Conservation (phyloP, 495 filamentous ascomycete genomes). For the Hamigera avellanea region DNA sequence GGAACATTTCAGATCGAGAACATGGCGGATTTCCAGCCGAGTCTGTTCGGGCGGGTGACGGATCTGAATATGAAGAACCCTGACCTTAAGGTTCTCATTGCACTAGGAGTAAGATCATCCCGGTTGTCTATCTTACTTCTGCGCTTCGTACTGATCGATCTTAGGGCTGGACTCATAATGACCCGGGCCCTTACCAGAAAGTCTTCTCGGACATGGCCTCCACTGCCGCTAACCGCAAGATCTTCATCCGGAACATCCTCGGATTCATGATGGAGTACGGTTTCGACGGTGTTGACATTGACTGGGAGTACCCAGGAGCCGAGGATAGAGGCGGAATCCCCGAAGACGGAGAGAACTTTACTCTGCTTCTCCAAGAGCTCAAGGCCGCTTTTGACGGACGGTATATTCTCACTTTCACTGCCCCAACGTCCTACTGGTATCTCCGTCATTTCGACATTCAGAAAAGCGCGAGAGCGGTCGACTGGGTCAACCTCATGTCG, state of each 20-base stretch:
- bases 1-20: not conserved
- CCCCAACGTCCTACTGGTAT: slow-evolving; percentile 41
- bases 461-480: slow-evolving; percentile 17
- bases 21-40: slow-evolving; percentile 10
- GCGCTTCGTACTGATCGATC: too few relatives aligned
- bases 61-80: too few relatives aligned
- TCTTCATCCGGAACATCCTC: slow-evolving; percentile 7
- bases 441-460: slow-evolving; percentile 37
- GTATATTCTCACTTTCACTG: slow-evolving; percentile 31
- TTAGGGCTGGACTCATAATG: slow-evolving; percentile 31
- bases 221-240: slow-evolving; percentile 2
- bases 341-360: slow-evolving; percentile 31
- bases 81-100: too few relatives aligned
- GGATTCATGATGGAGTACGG: slow-evolving; percentile 8
- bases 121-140: too few relatives aligned
- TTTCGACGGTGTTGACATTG: too few relatives aligned
- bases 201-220: slow-evolving; percentile 3
- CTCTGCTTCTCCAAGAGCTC: slow-evolving; percentile 21
- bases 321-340: slow-evolving; percentile 28
- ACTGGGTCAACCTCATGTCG: slow-evolving; percentile 51
- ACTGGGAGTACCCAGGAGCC: slow-evolving; percentile 38
- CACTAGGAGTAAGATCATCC: too few relatives aligned
- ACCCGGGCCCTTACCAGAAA: slow-evolving; percentile 12
- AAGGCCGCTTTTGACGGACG: slow-evolving; percentile 10
- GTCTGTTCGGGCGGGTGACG: too few relatives aligned